Conservation (phyloP, 176 grass and related monocot species). For the Oryza meyeriana region DNA sequence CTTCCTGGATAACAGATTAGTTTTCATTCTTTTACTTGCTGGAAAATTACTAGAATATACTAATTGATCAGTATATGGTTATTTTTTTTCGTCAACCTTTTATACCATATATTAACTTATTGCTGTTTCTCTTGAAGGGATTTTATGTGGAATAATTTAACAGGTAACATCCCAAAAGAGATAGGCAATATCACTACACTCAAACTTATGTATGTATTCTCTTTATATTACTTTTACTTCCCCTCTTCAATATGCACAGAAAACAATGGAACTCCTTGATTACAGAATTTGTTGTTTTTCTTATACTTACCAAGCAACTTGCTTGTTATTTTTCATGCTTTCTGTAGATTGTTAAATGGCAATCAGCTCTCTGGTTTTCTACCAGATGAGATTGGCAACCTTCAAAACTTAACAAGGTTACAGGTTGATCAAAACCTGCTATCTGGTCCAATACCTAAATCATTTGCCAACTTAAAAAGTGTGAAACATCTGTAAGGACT, state of each 20-base stretch:
- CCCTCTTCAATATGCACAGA: constrained; percentile 8
- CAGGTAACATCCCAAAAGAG: constrained; percentile 83
- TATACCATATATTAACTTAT: constrained; percentile 14
- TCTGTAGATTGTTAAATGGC: constrained; percentile 82
- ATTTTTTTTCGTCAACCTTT: background rate
- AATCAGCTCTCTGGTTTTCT: constrained; percentile 74
- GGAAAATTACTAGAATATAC: background rate
- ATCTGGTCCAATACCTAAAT: constrained; percentile 73
- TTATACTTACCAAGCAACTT: background rate
- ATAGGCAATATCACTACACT: constrained; percentile 80
- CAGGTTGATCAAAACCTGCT: constrained; percentile 86
- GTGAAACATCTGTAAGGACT: constrained; percentile 83
- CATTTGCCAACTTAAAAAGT: constrained; percentile 78
- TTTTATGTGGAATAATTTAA: constrained; percentile 96
- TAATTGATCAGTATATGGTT: background rate
- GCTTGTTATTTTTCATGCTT: constrained; percentile 12
- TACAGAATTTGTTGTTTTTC: background rate
- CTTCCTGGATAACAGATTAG: background rate
- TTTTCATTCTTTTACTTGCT: background rate
- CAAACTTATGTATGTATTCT: constrained; percentile 73
- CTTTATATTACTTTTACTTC: constrained; percentile 9
- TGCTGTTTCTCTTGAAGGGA: constrained; percentile 63
- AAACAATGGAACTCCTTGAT: background rate
- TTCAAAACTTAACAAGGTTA: constrained; percentile 74
- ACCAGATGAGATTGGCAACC: constrained; percentile 82